Evolutionary conservation across 164 flowering plant genomes (phyloP).

Genomic region (Chloranthus sessilifolius): DNA sequence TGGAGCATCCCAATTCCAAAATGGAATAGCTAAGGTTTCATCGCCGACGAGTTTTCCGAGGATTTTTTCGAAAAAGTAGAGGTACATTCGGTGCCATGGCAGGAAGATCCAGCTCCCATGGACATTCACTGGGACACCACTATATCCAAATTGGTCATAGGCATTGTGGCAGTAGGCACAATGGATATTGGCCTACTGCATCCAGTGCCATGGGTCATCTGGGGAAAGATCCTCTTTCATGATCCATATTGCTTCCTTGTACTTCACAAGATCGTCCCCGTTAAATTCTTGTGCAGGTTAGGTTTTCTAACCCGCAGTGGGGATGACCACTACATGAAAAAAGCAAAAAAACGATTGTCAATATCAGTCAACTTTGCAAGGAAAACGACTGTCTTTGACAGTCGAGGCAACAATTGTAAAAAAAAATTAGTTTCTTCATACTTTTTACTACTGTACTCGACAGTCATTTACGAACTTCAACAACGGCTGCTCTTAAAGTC

Average conservation of each 20-base stretch:
- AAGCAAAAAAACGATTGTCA: too few relatives aligned
- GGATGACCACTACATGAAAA: too few relatives aligned
- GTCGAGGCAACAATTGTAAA: too few relatives aligned
- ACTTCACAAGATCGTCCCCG: background rate
- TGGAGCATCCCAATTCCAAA: conserved; percentile 6
- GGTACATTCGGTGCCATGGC: conserved; percentile 12
- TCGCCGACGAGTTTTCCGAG: conserved; percentile 5
- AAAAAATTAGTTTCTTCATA: too few relatives aligned
- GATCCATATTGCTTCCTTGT: background rate
- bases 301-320: background rate
- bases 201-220: conserved; percentile 6
- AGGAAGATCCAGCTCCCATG: conserved; percentile 15
- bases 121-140: conserved; percentile 9
- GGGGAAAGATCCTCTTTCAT: conserved; percentile 2
- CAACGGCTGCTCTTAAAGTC: too few relatives aligned
- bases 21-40: conserved; percentile 8
- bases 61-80: conserved; percentile 11
- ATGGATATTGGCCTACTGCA: conserved; percentile 9
- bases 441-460: too few relatives aligned
- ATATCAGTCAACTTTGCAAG: too few relatives aligned
- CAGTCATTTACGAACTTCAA: too few relatives aligned
- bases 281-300: conserved; percentile 3
- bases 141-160: conserved; percentile 2
- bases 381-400: too few relatives aligned
- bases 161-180: conserved; percentile 14